These are phyloP conservation scores for Paramecium primaurelia DNA, from an alignment of 73 alveolate species.

Conservation along the genomic window DNA sequence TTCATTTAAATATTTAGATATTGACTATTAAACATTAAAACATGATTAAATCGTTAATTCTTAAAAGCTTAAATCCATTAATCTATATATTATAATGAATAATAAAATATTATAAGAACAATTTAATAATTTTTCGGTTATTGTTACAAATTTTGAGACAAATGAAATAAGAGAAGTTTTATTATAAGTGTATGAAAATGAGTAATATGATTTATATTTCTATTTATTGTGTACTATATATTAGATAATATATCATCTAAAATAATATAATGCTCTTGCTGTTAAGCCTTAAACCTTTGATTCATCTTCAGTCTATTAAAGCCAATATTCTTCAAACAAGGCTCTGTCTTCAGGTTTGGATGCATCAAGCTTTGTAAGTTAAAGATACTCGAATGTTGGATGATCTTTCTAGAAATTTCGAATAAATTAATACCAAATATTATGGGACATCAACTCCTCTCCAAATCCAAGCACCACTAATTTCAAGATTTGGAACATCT, in stretches of 20 bases:
- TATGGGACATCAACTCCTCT: constrained; percentile 88
- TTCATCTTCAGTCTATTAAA: background rate
- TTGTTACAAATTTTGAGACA: background rate
- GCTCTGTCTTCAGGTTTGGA: background rate
- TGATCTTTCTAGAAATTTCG: background rate
- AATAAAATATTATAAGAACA: background rate
- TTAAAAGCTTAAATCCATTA: background rate
- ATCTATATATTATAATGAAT: background rate
- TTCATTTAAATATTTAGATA: too few species aligned
- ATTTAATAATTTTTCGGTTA: background rate
- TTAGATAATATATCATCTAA: background rate
- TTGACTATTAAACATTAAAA: too few species aligned
- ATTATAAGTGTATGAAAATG: background rate
- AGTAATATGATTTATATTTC: background rate
- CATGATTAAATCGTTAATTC: too few species aligned
- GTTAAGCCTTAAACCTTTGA: constrained; percentile 29
- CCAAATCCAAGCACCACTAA: constrained; percentile 93
- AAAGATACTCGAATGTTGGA: background rate
- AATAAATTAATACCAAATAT: background rate
- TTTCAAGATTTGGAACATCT: constrained; percentile 86
- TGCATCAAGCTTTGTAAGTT: background rate
- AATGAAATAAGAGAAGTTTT: background rate
- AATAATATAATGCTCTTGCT: background rate
- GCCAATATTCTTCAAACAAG: constrained; percentile 21
- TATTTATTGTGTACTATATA: background rate